These are phyloP conservation scores for Cephalotrichum gorgonifer DNA, from an alignment of 2,329 filamentous ascomycete species.

Conservation along the genomic window DNA sequence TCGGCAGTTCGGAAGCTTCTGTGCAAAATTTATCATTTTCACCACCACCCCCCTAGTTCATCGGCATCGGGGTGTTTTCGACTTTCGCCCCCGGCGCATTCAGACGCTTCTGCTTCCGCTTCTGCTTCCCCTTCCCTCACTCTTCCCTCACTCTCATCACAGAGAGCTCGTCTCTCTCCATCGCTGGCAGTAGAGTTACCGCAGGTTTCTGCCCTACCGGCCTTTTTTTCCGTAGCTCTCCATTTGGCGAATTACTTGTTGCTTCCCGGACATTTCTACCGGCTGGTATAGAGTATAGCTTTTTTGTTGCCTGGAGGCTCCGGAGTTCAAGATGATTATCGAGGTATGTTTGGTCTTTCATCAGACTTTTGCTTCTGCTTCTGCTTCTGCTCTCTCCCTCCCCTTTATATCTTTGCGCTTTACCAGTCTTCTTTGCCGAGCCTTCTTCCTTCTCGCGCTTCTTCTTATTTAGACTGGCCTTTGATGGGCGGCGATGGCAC, in stretches of 20 bases:
- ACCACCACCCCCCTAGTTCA: too few species aligned
- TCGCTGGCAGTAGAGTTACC: too few species aligned
- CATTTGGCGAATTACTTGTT: background rate
- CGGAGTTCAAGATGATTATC: constrained; percentile 22
- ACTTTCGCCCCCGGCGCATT: too few species aligned
- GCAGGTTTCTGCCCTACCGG: background rate
- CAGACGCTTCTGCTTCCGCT: too few species aligned
- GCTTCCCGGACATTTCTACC: background rate
- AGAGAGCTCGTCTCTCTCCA: too few species aligned
- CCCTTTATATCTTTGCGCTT: background rate
- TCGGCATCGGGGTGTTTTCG: too few species aligned
- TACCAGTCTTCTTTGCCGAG: background rate
- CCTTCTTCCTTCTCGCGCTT: background rate
- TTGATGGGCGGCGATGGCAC: too few species aligned
- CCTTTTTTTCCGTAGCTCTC: background rate
- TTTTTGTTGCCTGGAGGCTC: background rate
- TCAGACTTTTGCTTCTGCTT: constrained; percentile 17
- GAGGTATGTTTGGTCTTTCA: constrained; percentile 15
- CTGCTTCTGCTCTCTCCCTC: constrained; percentile 1
- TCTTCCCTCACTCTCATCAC: too few species aligned
- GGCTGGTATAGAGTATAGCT: background rate
- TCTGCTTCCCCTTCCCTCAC: too few species aligned
- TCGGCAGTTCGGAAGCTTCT: too few species aligned
- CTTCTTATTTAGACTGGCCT: too few species aligned
- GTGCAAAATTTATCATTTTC: too few species aligned